These are phyloP conservation scores for Phialemoniopsis sp. DNA, from an alignment of 2,329 filamentous ascomycete species.

Conservation along the genomic window DNA sequence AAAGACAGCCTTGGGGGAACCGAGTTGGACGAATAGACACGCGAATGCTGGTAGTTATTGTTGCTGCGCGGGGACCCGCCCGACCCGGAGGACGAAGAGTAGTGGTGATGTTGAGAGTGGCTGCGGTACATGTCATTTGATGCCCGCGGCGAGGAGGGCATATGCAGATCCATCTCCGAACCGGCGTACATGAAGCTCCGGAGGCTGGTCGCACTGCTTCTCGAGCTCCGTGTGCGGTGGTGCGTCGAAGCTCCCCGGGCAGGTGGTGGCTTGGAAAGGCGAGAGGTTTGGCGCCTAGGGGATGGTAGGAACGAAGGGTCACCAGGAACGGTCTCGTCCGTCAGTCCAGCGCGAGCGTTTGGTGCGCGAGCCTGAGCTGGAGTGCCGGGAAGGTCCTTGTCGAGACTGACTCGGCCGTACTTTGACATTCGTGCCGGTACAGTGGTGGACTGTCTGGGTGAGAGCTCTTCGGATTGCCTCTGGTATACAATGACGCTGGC, in stretches of 20 bases:
- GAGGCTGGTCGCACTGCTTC: constrained; percentile 36
- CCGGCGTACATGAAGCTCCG: constrained; percentile 25
- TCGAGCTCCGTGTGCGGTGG: constrained; percentile 38
- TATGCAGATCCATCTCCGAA: constrained; percentile 24
- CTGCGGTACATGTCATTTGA: constrained; percentile 22
- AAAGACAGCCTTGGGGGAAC: constrained; percentile 38
- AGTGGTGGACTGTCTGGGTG: constrained; percentile 21
- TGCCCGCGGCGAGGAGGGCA: constrained; percentile 19
- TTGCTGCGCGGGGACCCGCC: constrained; percentile 10
- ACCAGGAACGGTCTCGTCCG: constrained; percentile 56
- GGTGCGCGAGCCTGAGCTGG: constrained; percentile 56
- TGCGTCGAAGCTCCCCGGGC: constrained; percentile 20
- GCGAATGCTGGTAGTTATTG: constrained; percentile 20
- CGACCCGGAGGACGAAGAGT: constrained; percentile 7
- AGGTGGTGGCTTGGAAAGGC: constrained; percentile 46
- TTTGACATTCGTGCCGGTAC: constrained; percentile 9
- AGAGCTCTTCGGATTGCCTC: constrained; percentile 24
- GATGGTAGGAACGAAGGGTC: constrained; percentile 54
- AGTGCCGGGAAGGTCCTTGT: constrained; percentile 35
- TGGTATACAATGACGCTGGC: constrained; percentile 53
- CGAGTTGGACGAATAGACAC: constrained; percentile 38
- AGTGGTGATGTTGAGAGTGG: constrained; percentile 2
- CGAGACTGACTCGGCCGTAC: constrained; percentile 20
- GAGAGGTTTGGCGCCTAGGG: constrained; percentile 47
- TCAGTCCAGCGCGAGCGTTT: constrained; percentile 58